Evolutionary conservation across 352 stramenopile species (phyloP), one percentile per base, ranked within the genome.

Genomic region (Phytopythium litorale): DNA sequence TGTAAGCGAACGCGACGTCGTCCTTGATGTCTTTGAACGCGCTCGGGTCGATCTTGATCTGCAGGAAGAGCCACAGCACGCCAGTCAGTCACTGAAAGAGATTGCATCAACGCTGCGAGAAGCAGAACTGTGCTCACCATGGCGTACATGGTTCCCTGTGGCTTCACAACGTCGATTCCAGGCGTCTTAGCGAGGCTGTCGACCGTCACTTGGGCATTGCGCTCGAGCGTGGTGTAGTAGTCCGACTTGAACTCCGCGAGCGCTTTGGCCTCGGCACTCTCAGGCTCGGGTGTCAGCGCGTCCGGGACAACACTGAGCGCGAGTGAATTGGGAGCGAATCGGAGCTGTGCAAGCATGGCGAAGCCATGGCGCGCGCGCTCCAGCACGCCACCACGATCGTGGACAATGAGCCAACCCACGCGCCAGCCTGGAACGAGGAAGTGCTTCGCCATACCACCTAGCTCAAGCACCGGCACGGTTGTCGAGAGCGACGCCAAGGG

Each of bases 351-450:
- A 5, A 99, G 75, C 46, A 91, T 93, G 58, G 92, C 88, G 48
- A 97, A 94, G 18, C 91, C 96, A 3, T 77, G 81, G 43, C 94
- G 82, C 0, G 98, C 81, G 57, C 97, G 76, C 58, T 81, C 79
- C 21, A 94, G 53, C 28, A 88, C 62, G 38, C 89, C 59, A 60
- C 88, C 80, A 60, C 87, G 86, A 68, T 98, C 96, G 63, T 98
- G 89, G 57, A 99, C 92, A 55, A 97, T 82, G 53, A 98, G 66
- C 96, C 97, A 99, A 23, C 97, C 97, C 7, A 99, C 79, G 58
- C 97, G 85, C 92, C 95, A 98, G 32, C 97, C 97, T 19, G 97
- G 95, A 15, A 98, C 81, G 21, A 98, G 72, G 67, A 97, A 99
- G 63, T 98, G 93, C 75, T 99, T 99, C 12, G 94, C 95, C n/a